Evolutionary conservation across 768 basidiomycete species (phyloP).

Genomic region (Termitomyces sp.): DNA sequence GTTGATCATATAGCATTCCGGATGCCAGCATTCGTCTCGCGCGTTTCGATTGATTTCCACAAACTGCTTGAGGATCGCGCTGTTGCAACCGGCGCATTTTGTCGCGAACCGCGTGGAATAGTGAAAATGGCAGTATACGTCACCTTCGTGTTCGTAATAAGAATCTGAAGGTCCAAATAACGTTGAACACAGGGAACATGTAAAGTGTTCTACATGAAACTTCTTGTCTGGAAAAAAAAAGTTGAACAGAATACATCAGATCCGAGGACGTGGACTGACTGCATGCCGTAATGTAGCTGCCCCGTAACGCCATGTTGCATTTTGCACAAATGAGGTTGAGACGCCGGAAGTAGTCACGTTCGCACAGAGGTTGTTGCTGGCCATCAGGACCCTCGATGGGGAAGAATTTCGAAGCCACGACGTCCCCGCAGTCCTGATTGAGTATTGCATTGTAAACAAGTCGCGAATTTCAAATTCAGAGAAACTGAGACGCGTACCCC

Average conservation of each 20-base stretch:
- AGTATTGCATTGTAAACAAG: neutral
- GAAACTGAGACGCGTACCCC: conserved; percentile 51
- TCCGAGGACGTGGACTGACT: conserved; percentile 44
- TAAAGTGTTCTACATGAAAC: conserved; percentile 99
- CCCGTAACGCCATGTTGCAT: conserved; percentile 89
- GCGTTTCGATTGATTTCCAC: conserved; percentile 99
- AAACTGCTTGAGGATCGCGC: conserved; percentile 97
- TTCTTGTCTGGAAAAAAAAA: conserved; percentile 70
- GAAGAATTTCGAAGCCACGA: conserved; percentile 98
- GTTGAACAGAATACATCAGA: conserved; percentile 6
- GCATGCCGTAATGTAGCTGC: conserved; percentile 99
- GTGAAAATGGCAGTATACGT: conserved; percentile 98
- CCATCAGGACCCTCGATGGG: conserved; percentile 91
- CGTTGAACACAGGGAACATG: conserved; percentile 93
- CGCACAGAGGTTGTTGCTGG: conserved; percentile 92
- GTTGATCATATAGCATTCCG: conserved; percentile 99
- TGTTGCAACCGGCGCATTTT: conserved; percentile 96
- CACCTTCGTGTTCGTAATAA: conserved; percentile 98
- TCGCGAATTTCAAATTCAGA: conserved; percentile 6
- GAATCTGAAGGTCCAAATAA: conserved; percentile 98
- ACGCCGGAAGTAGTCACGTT: conserved; percentile 95
- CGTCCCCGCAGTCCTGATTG: conserved; percentile 85
- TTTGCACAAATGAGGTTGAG: conserved; percentile 95
- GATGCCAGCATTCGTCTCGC: conserved; percentile 99
- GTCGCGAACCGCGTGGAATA: conserved; percentile 98